Evolutionary conservation across 169 alveolate species (phyloP).

Genomic region (Plasmodium ovale): DNA sequence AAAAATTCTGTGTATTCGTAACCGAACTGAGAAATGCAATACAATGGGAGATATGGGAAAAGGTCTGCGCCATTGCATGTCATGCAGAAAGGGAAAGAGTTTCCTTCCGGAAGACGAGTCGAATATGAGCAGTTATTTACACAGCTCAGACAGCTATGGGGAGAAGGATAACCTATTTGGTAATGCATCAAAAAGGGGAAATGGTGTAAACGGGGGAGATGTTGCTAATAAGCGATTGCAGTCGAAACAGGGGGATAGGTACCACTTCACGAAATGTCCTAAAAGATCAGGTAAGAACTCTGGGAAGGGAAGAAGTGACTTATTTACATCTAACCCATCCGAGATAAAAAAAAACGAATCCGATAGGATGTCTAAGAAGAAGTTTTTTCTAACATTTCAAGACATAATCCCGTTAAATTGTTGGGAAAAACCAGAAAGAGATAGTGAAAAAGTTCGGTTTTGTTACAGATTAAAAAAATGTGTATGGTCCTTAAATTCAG

Average conservation of each 20-base stretch:
- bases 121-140: neutral
- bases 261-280: neutral
- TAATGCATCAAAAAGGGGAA: neutral
- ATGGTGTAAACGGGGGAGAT: neutral
- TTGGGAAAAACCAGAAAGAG: constrained; percentile 15
- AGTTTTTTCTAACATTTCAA: constrained; percentile 17
- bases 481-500: constrained; percentile 10
- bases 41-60: neutral
- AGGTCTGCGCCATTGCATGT: neutral
- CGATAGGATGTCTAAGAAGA: neutral
- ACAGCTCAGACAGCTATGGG: too few species aligned
- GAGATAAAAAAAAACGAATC: constrained; percentile 13
- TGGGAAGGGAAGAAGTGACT: constrained; percentile 18
- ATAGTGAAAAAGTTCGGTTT: constrained; percentile 4
- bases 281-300: neutral
- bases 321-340: constrained; percentile 15
- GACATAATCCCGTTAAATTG: constrained; percentile 37
- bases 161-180: too few species aligned
- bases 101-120: neutral
- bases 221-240: neutral
- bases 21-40: neutral
- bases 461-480: constrained; percentile 1
- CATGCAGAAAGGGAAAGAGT: neutral
- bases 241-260: neutral
- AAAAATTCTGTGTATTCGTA: too few species aligned